Conservation (phyloP, 768 basidiomycete genomes). For the Trametes cingulata region DNA sequence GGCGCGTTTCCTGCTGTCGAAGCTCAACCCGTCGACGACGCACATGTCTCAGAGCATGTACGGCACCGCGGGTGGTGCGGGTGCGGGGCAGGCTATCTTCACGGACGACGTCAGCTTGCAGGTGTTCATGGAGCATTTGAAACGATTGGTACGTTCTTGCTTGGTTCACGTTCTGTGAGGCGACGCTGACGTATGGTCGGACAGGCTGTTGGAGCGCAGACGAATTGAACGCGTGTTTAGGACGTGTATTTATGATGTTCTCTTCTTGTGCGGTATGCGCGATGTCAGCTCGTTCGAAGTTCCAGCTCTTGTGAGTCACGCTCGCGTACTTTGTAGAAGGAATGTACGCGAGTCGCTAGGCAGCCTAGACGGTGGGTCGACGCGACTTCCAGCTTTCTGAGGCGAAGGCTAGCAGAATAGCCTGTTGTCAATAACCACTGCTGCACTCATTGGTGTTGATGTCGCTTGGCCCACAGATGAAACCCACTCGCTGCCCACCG, state of each 20-base stretch:
- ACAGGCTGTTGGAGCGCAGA: conserved; percentile 70
- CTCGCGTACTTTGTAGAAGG: no score
- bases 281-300: background rate
- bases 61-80: conserved; percentile 67
- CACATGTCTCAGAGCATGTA: conserved; percentile 94
- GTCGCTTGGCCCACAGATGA: no score
- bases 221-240: conserved; percentile 41
- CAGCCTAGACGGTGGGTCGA: no score
- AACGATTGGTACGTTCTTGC: conserved; percentile 75
- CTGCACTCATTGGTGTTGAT: no score
- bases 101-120: conserved; percentile 98
- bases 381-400: no score
- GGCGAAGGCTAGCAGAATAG: no score
- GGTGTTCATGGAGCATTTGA: conserved; percentile 97
- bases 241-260: conserved; percentile 18
- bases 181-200: background rate
- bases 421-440: background rate
- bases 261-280: background rate
- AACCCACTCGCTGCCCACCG: conserved; percentile 19
- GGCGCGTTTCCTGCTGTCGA: conserved; percentile 95
- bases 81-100: conserved; percentile 89
- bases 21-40: conserved; percentile 96
- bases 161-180: no score
- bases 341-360: no score
- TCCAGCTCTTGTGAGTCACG: no score